Evolutionary conservation across 306 rosid species (phyloP).

Genomic region (Citrullus colocynthis): DNA sequence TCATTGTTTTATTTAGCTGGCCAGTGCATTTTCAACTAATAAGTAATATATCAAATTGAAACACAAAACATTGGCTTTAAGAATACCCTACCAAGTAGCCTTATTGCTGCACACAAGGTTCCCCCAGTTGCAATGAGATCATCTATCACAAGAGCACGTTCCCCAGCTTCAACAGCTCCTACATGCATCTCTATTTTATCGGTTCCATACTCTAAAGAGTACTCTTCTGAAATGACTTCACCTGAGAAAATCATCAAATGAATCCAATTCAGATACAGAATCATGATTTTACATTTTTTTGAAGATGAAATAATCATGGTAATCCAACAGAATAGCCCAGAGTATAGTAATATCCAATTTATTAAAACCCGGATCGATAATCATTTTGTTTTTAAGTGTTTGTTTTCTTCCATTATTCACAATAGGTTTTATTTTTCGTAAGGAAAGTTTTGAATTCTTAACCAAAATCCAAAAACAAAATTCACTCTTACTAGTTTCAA

Average conservation of each 20-base stretch:
- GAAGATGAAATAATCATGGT: not conserved
- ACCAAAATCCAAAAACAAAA: not conserved
- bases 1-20: not conserved
- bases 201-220: conserved; percentile 91
- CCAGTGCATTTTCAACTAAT: not conserved
- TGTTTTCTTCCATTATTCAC: not conserved
- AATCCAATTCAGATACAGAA: not conserved
- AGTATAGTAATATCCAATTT: not conserved
- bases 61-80: not conserved
- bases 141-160: conserved; percentile 81
- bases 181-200: conserved; percentile 96
- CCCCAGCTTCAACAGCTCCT: conserved; percentile 84
- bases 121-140: conserved; percentile 99
- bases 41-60: not conserved
- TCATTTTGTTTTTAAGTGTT: not conserved
- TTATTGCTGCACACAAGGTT: conserved; percentile 82
- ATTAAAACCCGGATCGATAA: not conserved
- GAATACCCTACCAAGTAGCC: conserved; percentile 55
- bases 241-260: conserved; percentile 30
- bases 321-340: not conserved
- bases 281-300: not conserved
- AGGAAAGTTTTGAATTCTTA: not conserved
- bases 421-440: not conserved
- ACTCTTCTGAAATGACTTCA: conserved; percentile 90
- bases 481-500: not conserved